These are phyloP conservation scores for Nepenthes gracilis DNA, from an alignment of 148 eudicot genomes.

Conservation along the genomic window DNA sequence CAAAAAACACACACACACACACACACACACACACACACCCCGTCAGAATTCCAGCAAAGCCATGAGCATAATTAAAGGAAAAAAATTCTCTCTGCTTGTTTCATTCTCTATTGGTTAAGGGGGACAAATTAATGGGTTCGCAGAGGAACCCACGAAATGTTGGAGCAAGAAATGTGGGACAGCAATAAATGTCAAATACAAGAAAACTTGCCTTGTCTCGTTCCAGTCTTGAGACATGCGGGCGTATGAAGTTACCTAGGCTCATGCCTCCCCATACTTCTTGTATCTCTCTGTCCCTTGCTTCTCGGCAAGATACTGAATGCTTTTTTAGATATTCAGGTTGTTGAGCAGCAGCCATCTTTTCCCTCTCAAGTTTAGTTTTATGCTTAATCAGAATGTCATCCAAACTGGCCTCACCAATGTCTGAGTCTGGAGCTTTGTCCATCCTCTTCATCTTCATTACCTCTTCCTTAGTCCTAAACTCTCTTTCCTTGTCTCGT, in stretches of 20 bases:
- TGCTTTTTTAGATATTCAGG: slow-evolving; percentile 3
- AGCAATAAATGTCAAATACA: neutral
- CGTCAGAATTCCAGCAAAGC: neutral
- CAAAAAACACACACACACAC: neutral
- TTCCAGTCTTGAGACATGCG: slow-evolving; percentile 62
- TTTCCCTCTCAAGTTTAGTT: slow-evolving; percentile 54
- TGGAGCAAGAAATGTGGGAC: neutral
- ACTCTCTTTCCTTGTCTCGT: slow-evolving; percentile 30
- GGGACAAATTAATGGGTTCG: too few species aligned
- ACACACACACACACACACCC: too few species aligned
- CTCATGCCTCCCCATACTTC: slow-evolving; percentile 86
- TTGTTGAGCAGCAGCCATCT: slow-evolving; percentile 4
- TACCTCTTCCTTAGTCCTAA: slow-evolving; percentile 9
- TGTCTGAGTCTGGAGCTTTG: slow-evolving; percentile 9
- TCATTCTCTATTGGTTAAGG: too few species aligned
- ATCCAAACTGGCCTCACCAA: slow-evolving; percentile 52
- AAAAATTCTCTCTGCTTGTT: too few species aligned
- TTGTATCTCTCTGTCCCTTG: slow-evolving; percentile 70
- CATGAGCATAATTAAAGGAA: neutral
- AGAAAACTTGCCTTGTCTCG: slow-evolving; percentile 51
- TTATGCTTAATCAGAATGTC: slow-evolving; percentile 57
- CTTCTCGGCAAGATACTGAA: slow-evolving; percentile 45
- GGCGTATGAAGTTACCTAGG: slow-evolving; percentile 57
- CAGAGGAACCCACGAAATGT: neutral
- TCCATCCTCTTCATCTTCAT: slow-evolving; percentile 32